Evolutionary conservation across 2,329 filamentous ascomycete genomes (phyloP), one percentile per base, ranked within the genome.

Genomic region (Penicillium janthinellum): DNA sequence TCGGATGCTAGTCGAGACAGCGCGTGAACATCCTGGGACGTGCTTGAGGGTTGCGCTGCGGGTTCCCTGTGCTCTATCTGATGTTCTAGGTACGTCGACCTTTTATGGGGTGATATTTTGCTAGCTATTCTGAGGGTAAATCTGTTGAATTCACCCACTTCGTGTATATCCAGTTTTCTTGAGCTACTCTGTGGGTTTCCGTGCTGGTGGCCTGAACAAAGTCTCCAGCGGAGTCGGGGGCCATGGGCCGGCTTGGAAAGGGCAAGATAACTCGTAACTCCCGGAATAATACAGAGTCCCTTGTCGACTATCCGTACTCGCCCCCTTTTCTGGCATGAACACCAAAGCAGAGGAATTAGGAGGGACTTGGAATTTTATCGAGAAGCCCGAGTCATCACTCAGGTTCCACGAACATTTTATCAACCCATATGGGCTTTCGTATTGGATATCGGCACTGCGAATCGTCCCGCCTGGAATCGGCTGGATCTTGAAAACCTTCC

Each of bases 401-500:
- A 50, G 8, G 1, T 7, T 15, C 48, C 48, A 50, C 0, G 48
- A 50, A 50, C 48, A 50, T 38, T 50, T 17, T 31, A 50, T 38
- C 34, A 35, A 15, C 17, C 48, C 48, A 37, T 37, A 50, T 2
- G 34, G 48, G n/a, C 48, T 38, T 38, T 50, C 48, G 15, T 34
- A 38, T 38, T 34, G 48, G 14, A 50, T 50, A 5, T 38, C 11
- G 3, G 48, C 48, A 31, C 31, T 50, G n/a, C 48, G 48, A 14
- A 50, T 50, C 2, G 48, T 50, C n/a, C 48, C 48, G 3, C 48
- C 45, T n/a, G 48, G 48, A 25, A 50, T 34, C 14, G 48, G 48
- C 31, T 25, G 31, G 1, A 50, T 17, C 22, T 50, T 50, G 17
- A 50, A 50, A 5, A 50, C 31, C 14, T 70, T 70, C 74, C 75